Conservation (phyloP, 352 stramenopile species). For the Phytophthora aleatoria region DNA sequence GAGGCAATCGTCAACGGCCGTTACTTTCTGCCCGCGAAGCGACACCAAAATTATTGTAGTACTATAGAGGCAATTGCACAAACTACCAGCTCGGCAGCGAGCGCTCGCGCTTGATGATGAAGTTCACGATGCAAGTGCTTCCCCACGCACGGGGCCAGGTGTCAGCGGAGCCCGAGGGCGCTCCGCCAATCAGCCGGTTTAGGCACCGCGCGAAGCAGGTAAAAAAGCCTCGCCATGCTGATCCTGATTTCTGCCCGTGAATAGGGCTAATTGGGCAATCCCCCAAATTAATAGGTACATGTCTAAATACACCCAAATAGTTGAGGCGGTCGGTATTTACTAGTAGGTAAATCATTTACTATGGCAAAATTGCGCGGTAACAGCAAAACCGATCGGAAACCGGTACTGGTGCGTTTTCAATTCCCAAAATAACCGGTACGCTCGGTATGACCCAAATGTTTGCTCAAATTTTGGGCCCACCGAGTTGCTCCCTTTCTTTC, state of each 20-base stretch:
- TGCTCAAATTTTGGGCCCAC: conserved; percentile 1
- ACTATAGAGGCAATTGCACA: background rate
- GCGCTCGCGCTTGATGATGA: background rate
- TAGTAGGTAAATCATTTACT: too few species aligned
- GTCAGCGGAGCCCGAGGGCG: conserved; percentile 17
- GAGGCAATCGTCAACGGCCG: conserved; percentile 24
- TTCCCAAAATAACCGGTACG: too few species aligned
- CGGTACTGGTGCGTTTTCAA: too few species aligned
- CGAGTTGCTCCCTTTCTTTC: conserved; percentile 37
- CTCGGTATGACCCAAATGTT: background rate
- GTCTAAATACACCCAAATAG: background rate
- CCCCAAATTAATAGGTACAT: conserved; percentile 1
- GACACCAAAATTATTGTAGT: conserved; percentile 32
- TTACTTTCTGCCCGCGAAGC: conserved; percentile 22
- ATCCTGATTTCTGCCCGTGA: conserved; percentile 12
- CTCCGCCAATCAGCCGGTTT: conserved; percentile 29
- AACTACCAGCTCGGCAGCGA: background rate
- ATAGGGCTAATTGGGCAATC: conserved; percentile 6
- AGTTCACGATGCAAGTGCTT: conserved; percentile 16
- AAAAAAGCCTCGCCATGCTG: conserved; percentile 16
- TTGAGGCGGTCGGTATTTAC: background rate
- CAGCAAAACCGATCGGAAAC: too few species aligned
- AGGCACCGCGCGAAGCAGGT: conserved; percentile 14
- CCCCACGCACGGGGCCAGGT: conserved; percentile 1
- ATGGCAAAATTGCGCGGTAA: too few species aligned